Conservation (phyloP, 495 filamentous ascomycete species). For the Massariosphaeria phaeospora region DNA sequence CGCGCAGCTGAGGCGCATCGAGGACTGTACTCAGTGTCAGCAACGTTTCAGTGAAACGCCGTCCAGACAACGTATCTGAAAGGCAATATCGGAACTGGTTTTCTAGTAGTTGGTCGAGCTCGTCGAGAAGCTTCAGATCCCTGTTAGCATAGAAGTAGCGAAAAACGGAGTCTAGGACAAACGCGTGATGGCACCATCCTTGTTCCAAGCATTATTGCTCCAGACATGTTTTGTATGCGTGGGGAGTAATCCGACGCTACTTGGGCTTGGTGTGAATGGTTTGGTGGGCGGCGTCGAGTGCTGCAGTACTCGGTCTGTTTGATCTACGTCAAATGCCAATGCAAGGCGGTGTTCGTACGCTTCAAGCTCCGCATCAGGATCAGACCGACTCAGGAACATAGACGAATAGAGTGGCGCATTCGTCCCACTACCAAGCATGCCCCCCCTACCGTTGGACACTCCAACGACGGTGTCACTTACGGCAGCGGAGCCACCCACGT, state of each 20-base stretch:
- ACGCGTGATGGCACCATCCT: slow-evolving; percentile 47
- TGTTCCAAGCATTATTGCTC: slow-evolving; percentile 40
- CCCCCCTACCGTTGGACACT: slow-evolving; percentile 58
- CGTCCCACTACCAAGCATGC: slow-evolving; percentile 61
- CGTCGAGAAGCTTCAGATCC: not conserved
- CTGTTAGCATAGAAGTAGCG: not conserved
- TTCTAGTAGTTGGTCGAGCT: slow-evolving; percentile 14
- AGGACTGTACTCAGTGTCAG: slow-evolving; percentile 53
- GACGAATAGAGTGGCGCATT: slow-evolving; percentile 71
- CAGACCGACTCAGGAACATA: slow-evolving; percentile 55
- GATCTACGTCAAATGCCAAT: slow-evolving; percentile 77
- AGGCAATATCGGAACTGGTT: slow-evolving; percentile 58
- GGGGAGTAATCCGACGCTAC: not conserved
- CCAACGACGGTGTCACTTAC: slow-evolving; percentile 46
- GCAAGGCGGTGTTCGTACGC: slow-evolving; percentile 75
- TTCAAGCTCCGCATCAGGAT: slow-evolving; percentile 55
- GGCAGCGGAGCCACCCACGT: slow-evolving; percentile 63
- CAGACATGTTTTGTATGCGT: slow-evolving; percentile 29
- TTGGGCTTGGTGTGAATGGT: not conserved
- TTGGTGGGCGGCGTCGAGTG: slow-evolving; percentile 8
- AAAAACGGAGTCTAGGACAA: slow-evolving; percentile 7
- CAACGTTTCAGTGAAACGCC: not conserved
- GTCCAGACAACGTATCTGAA: slow-evolving; percentile 67
- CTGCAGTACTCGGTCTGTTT: slow-evolving; percentile 54
- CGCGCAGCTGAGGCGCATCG: slow-evolving; percentile 79